phyloP scores from a whole-genome alignment of 1,139 yeast species.

The Geotrichum europaeum region DNA sequence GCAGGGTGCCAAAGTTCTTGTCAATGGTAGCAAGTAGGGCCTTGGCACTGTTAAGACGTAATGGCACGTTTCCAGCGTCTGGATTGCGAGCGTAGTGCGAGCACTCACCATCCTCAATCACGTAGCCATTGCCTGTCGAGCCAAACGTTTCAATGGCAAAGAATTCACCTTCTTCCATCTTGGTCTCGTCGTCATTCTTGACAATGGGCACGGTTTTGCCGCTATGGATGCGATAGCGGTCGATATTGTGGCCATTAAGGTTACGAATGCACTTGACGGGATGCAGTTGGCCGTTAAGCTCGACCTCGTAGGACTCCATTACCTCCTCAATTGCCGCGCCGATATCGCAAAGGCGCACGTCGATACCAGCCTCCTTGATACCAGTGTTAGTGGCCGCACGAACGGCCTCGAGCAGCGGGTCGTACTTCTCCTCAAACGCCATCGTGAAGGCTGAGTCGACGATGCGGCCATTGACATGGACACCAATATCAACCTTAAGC shows the following conservation, averaged over 20 bases:
- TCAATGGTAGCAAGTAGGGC: constrained; percentile 62
- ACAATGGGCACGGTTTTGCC: constrained; percentile 97
- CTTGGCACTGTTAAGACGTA: constrained; percentile 59
- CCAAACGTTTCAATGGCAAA: constrained; percentile 99
- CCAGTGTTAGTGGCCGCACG: constrained; percentile 93
- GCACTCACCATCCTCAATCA: constrained; percentile 79
- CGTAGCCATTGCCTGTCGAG: constrained; percentile 91
- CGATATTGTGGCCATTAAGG: constrained; percentile 90
- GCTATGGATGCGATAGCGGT: constrained; percentile 77
- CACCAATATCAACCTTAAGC: constrained; percentile 95
- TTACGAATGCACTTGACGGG: constrained; percentile 88
- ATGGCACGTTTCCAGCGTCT: constrained; percentile 46
- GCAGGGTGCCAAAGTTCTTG: constrained; percentile 82
- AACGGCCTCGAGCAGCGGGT: constrained; percentile 73
- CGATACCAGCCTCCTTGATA: constrained; percentile 87
- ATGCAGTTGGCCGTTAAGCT: constrained; percentile 74
- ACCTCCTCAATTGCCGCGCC: constrained; percentile 96
- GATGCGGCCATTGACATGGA: constrained; percentile 92
- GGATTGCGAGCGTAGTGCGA: constrained; percentile 78
- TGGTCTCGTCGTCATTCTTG: constrained; percentile 84
- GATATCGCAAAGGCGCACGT: constrained; percentile 87
- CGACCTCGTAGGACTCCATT: constrained; percentile 95
- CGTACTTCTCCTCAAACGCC: constrained; percentile 73
- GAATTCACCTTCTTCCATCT: constrained; percentile 98
- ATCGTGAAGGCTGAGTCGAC: constrained; percentile 94